Base-by-base conservation (phyloP, 1,139 yeast species). In the Geotrichum bryndzae region DNA sequence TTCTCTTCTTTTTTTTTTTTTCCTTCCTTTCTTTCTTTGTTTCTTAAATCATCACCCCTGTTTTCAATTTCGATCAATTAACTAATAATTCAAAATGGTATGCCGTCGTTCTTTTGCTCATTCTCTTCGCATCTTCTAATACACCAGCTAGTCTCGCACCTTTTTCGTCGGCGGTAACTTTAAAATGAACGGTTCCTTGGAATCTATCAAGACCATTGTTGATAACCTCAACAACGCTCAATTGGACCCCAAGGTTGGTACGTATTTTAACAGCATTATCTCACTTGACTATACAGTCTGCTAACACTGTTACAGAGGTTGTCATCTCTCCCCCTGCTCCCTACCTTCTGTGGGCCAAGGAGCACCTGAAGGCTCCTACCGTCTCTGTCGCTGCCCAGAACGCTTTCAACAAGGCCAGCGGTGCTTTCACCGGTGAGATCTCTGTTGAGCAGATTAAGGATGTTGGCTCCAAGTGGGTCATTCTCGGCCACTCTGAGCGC, bases 401-500 rank as follows among this genome's bases (percentile, higher is more conserved):
- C 80, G 85, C 91, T 67, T 92, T 84, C 79, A 79, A 81, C 77
- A 90, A 90, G 84, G 85, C 85, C 67, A 84, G 92, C 64, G 99
- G 99, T 81, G 99, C 99, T 66, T 94, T 76, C 88, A 94, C 99
- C 68, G 99, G 99, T 77, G 99, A 95, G 82, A 85, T 88, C 74
- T 87, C 96, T 50, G 94, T 95, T 64, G 85, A 83, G 66, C 91
- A 91, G 80, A 79, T 94, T 75, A 87, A 89, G 81, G 99, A 94
- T 76, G 83, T 88, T 73, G 96, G 96, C 70, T 95, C 91, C 70
- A 84, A 83, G 68, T 95, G 98, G 98, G 96, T 94, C 68, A 85
- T 94, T 74, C 83, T 95, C 69, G 99, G 99, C 72, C 99, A 94
- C 86, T 90, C 97, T 66, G 99, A 94, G 83, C 92, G 99, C 84